Conservation (phyloP, 2,329 filamentous ascomycete genomes). For the Ophiocordyceps robertsii region DNA sequence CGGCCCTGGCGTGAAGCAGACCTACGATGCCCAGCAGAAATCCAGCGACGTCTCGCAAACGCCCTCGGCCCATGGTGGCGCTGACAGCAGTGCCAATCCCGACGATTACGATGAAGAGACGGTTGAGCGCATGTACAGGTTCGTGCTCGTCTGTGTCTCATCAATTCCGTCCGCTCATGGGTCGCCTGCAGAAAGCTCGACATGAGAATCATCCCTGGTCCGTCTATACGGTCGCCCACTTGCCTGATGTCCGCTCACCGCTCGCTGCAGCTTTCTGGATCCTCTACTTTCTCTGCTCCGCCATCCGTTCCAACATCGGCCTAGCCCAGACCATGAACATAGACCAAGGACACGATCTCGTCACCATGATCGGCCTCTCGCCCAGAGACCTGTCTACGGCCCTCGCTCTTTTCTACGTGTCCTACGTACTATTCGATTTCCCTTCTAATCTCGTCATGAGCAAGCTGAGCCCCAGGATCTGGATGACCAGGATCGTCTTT, state of each 20-base stretch:
- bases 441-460: constrained; percentile 87
- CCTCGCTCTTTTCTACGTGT: constrained; percentile 80
- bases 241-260: not conserved
- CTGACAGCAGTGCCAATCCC: not conserved
- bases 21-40: not conserved
- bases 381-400: constrained; percentile 71
- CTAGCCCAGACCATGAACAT: constrained; percentile 91
- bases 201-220: constrained; percentile 44
- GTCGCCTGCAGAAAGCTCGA: constrained; percentile 33
- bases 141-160: not conserved
- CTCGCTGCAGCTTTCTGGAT: constrained; percentile 60
- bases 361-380: constrained; percentile 52
- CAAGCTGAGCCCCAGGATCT: constrained; percentile 67
- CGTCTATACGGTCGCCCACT: constrained; percentile 3
- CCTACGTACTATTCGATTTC: constrained; percentile 80
- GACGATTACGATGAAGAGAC: constrained; percentile 33
- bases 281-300: constrained; percentile 84
- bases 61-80: not conserved
- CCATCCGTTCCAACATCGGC: constrained; percentile 82
- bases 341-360: constrained; percentile 58
- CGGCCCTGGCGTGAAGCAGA: not conserved
- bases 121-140: constrained; percentile 41
- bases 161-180: not conserved
- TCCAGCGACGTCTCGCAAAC: not conserved
- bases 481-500: constrained; percentile 87